Base-by-base conservation (phyloP, 805 yeast species). In the Starmerella khaoyaiensis region DNA sequence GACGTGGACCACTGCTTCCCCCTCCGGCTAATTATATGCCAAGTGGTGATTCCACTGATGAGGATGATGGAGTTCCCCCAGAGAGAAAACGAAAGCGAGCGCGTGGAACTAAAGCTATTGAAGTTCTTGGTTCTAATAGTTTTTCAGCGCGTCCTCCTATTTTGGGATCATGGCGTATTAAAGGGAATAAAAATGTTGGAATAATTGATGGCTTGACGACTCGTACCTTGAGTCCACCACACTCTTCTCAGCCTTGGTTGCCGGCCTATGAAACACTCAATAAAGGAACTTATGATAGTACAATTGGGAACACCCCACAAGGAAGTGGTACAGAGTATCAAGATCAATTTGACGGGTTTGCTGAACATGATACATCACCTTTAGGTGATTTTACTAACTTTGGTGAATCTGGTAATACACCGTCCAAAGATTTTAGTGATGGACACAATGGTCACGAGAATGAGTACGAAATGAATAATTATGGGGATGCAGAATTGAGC, bases 201-300 rank as follows among this genome's bases (percentile, higher is more conserved):
- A 83, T 87, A 41, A 87, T 87, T 52, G 97, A 87, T 56, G 98
- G 98, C 4, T 68, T 82, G 21, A 76, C 94, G 0, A 90, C 97
- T 0, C 68, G 95, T 38, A 78, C 93, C 2, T 62, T 87, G 45
- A 62, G 72, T 45, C 78, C 79, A 4, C 63, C 67, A 28, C 39
- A n/a, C n/a, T n/a, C 45, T 5, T n/a, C 33, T 5, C 19, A 21
- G 12, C 25, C 21, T 11, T 2, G 21, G 11, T 19, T 10, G 22
- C 10, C 11, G 4, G 18, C 6, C 26, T 14, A 23, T 16, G 26
- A 16, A 7, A 18, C 9, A 9, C 21, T 21, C 16, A 15, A 5
- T 5, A 12, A 12, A 20, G 5, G 21, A 4, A 21, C 8, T 1
- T 31, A 21, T n/a, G 28, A n/a, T 12, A 33, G 32, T 15, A 31